Conservation (phyloP, 2,329 filamentous ascomycete species). For the Graphiopsis chlorocephala region DNA sequence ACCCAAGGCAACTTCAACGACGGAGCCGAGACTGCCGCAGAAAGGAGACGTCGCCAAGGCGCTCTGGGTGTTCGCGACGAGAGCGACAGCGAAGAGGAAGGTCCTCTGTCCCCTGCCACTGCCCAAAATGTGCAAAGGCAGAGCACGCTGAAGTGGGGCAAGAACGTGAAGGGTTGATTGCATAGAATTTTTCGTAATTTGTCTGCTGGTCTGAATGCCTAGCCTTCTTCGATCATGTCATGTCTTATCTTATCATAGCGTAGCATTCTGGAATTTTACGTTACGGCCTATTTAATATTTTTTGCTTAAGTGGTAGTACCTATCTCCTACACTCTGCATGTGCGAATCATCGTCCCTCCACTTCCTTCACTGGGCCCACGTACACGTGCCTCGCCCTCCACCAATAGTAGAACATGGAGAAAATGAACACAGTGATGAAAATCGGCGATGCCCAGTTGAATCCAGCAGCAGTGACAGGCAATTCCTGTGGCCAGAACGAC, state of each 20-base stretch:
- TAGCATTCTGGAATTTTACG: background rate
- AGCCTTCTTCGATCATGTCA: background rate
- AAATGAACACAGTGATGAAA: slow-evolving; percentile 20
- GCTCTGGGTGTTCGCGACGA: slow-evolving; percentile 61
- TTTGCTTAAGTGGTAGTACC: background rate
- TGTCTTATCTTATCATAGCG: background rate
- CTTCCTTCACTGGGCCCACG: slow-evolving; percentile 13
- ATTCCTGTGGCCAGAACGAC: slow-evolving; percentile 17
- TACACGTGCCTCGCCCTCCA: slow-evolving; percentile 15
- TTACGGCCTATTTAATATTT: background rate
- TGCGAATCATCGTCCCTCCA: slow-evolving; percentile 12
- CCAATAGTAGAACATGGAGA: slow-evolving; percentile 14
- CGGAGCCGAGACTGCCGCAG: slow-evolving; percentile 66
- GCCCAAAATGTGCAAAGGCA: slow-evolving; percentile 22
- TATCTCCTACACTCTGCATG: background rate
- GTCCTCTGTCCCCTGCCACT: slow-evolving; percentile 1
- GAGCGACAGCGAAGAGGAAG: slow-evolving; percentile 51
- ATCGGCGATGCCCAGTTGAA: slow-evolving; percentile 26
- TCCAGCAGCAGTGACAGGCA: slow-evolving; percentile 17
- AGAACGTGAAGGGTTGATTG: slow-evolving; percentile 27
- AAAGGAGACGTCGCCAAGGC: slow-evolving; percentile 69
- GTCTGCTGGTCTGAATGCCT: background rate
- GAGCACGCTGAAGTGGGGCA: slow-evolving; percentile 32
- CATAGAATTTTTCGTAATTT: background rate
- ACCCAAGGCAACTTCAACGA: slow-evolving; percentile 31